Percentiles rank a stretch among this genome's conserved stretches.
Conservation (phyloP, 139 green algal species). For the Auxenochlorella pyrenoidosa region DNA sequence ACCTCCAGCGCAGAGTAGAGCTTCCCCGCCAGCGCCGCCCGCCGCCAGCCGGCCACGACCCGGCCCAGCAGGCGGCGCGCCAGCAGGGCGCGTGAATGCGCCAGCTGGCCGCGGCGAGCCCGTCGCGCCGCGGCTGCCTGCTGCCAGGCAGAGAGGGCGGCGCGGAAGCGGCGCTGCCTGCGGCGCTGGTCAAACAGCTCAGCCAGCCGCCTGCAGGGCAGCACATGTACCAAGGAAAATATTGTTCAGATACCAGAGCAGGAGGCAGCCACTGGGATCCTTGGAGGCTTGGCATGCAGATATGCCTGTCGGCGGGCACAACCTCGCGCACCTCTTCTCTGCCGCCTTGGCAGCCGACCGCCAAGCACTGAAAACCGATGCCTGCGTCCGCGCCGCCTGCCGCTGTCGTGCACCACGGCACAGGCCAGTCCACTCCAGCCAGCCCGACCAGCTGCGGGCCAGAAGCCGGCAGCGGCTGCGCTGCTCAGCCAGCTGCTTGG, state of each 20-base stretch:
- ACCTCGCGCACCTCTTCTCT: background rate
- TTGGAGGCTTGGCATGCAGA: background rate
- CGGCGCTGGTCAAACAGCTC: background rate
- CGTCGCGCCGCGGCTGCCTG: background rate
- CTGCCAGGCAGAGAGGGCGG: background rate
- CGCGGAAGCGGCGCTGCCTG: background rate
- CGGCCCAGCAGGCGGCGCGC: conserved; percentile 4
- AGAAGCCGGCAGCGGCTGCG: background rate
- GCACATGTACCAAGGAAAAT: background rate
- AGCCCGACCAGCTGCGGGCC: background rate
- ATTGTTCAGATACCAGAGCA: background rate
- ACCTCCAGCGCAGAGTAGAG: background rate
- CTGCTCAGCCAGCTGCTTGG: background rate
- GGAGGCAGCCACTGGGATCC: background rate
- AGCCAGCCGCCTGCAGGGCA: background rate
- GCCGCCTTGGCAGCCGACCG: background rate
- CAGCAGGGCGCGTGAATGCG: background rate
- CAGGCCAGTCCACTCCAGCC: conserved; percentile 13
- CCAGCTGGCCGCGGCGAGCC: background rate
- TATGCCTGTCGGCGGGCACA: no score
- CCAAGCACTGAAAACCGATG: background rate
- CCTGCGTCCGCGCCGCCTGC: background rate
- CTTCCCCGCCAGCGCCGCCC: conserved; percentile 15
- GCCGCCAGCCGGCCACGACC: conserved; percentile 2
- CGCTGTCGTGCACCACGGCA: background rate